phyloP scores from a whole-genome alignment of 2,329 filamentous ascomycete genomes.

The Penicillium crustosum region DNA sequence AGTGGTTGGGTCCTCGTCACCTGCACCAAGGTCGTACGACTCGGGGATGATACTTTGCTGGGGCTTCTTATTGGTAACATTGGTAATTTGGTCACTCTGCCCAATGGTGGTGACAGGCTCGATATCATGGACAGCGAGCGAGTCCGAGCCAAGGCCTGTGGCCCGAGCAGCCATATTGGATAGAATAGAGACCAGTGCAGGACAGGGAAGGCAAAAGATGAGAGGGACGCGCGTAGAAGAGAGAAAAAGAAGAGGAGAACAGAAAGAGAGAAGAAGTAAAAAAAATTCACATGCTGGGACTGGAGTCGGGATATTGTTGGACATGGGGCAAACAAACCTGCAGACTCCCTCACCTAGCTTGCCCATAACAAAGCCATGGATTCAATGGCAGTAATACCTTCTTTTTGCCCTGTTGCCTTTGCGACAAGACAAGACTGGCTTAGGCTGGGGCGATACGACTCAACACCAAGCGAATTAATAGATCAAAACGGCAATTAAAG shows the following conservation, averaged over 20 bases:
- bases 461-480: not conserved
- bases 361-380: not conserved
- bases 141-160: not conserved
- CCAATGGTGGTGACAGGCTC: not conserved
- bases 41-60: not conserved
- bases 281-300: not conserved
- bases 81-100: not conserved
- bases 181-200: not conserved
- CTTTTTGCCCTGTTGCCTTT: not conserved
- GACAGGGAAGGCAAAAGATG: not conserved
- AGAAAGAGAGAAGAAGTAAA: not conserved
- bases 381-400: not conserved
- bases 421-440: not conserved
- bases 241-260: too few species aligned
- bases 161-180: not conserved
- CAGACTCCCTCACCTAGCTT: not conserved
- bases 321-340: not conserved
- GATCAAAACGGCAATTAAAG: not conserved
- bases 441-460: not conserved
- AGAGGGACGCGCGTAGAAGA: not conserved
- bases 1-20: not conserved
- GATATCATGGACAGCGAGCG: not conserved
- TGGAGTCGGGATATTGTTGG: too few species aligned
- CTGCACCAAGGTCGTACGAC: not conserved
- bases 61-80: not conserved